These are phyloP conservation scores for Jamesozyma jinghongensis DNA, from an alignment of 805 yeast genomes.

Conservation along the genomic window DNA sequence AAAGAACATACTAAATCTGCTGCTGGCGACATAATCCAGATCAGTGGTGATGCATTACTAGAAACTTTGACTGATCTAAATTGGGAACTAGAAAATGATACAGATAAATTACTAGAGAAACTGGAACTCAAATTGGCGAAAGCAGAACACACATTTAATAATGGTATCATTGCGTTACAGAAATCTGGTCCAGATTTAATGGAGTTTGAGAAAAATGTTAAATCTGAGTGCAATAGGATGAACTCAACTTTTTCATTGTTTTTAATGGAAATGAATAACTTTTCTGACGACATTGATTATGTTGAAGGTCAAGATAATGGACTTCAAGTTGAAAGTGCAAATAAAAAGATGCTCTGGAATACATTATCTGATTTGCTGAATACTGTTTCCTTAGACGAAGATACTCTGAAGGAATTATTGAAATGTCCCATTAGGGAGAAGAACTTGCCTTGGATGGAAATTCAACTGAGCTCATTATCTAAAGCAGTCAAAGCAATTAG, in stretches of 20 bases:
- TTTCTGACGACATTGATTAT: constrained; percentile 57
- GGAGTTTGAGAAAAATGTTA: constrained; percentile 36
- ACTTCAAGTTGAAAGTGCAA: constrained; percentile 71
- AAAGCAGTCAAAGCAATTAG: constrained; percentile 58
- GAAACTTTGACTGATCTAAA: constrained; percentile 70
- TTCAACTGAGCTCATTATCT: constrained; percentile 45
- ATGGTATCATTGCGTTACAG: constrained; percentile 44
- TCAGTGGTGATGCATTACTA: constrained; percentile 22
- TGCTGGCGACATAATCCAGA: constrained; percentile 29
- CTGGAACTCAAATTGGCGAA: constrained; percentile 50
- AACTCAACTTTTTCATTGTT: constrained; percentile 47
- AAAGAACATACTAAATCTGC: neutral
- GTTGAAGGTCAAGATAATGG: constrained; percentile 75
- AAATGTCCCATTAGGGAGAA: constrained; percentile 39
- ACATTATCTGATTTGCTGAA: constrained; percentile 60
- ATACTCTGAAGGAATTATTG: constrained; percentile 41
- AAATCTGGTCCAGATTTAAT: constrained; percentile 36
- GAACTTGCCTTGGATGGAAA: constrained; percentile 44
- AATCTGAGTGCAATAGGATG: constrained; percentile 45
- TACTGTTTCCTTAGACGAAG: constrained; percentile 58
- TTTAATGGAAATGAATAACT: constrained; percentile 51
- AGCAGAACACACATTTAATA: constrained; percentile 55
- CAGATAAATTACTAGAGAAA: constrained; percentile 47
- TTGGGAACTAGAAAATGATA: constrained; percentile 65
- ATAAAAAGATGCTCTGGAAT: constrained; percentile 64